These are phyloP conservation scores for Erythrobasidium yunnanense DNA, from an alignment of 768 basidiomycete species.

Conservation along the genomic window DNA sequence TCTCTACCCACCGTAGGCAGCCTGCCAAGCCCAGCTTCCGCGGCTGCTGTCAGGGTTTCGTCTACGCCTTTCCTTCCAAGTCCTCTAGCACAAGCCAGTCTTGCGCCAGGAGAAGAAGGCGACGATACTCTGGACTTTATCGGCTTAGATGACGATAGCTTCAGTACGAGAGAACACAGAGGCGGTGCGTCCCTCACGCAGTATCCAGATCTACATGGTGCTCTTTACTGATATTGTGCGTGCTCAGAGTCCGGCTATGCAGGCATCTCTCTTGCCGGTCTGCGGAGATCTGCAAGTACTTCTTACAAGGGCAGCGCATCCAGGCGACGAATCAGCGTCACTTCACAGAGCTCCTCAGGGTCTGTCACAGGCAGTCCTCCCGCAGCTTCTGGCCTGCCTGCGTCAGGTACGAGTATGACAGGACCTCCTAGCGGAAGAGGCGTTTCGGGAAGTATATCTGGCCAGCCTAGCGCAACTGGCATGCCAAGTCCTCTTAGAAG, in stretches of 20 bases:
- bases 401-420: neutral
- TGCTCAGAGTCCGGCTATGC: neutral
- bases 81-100: slow-evolving; percentile 19
- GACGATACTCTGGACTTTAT: slow-evolving; percentile 3
- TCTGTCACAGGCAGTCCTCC: too few relatives aligned
- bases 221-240: too few relatives aligned
- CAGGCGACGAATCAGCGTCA: neutral
- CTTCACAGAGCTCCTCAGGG: neutral
- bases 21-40: neutral
- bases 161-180: neutral
- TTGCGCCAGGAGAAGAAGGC: slow-evolving; percentile 17
- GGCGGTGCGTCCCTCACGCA: neutral
- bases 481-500: neutral
- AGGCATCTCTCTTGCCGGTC: neutral
- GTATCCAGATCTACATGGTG: neutral
- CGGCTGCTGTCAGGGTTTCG: neutral
- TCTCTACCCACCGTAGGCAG: too few relatives aligned
- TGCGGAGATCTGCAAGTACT: neutral
- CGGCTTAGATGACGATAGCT: slow-evolving; percentile 5
- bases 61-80: slow-evolving; percentile 18
- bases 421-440: neutral
- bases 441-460: neutral
- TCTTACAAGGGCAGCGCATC: neutral
- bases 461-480: neutral
- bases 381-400: neutral